These are phyloP conservation scores for Aureobasidium sp. DNA, from an alignment of 2,329 filamentous ascomycete species.

Conservation along the genomic window DNA sequence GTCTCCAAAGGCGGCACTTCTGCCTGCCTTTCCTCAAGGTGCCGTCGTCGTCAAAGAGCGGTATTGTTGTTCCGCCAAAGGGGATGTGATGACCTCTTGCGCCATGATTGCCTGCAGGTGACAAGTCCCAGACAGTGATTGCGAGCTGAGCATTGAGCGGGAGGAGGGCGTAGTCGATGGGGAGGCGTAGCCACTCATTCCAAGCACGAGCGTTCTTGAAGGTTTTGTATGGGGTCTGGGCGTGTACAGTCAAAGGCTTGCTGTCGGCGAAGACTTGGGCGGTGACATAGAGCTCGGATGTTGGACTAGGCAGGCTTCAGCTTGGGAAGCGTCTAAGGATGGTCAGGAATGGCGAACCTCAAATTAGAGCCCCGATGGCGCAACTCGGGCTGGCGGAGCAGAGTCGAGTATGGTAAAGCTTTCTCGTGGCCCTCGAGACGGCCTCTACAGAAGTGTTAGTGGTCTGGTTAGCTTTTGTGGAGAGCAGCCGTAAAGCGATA, in stretches of 20 bases:
- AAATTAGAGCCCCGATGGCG: slow-evolving; percentile 82
- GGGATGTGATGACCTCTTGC: slow-evolving; percentile 72
- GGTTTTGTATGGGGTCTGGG: slow-evolving; percentile 86
- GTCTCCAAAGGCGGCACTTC: slow-evolving; percentile 78
- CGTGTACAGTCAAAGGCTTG: slow-evolving; percentile 83
- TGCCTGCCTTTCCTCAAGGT: slow-evolving; percentile 86
- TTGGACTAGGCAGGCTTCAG: slow-evolving; percentile 41
- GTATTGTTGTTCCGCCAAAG: slow-evolving; percentile 87
- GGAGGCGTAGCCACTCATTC: slow-evolving; percentile 94
- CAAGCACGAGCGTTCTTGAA: slow-evolving; percentile 70
- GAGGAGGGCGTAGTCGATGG: slow-evolving; percentile 73
- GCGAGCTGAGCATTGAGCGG: slow-evolving; percentile 77
- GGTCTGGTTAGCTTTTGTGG: slow-evolving; percentile 17
- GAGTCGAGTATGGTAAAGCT: slow-evolving; percentile 64
- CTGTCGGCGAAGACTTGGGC: slow-evolving; percentile 93
- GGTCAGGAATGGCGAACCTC: slow-evolving; percentile 40
- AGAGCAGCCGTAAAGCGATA: slow-evolving; percentile 9
- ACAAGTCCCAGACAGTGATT: slow-evolving; percentile 92
- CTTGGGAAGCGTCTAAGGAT: slow-evolving; percentile 7
- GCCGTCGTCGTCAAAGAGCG: slow-evolving; percentile 87
- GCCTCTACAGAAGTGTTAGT: slow-evolving; percentile 43
- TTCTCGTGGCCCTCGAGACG: slow-evolving; percentile 71
- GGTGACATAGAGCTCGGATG: slow-evolving; percentile 88
- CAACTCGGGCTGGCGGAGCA: slow-evolving; percentile 70
- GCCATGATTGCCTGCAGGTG: slow-evolving; percentile 63